These are phyloP conservation scores for Linderniella brevidens DNA, from an alignment of 257 asterid species.

Conservation along the genomic window DNA sequence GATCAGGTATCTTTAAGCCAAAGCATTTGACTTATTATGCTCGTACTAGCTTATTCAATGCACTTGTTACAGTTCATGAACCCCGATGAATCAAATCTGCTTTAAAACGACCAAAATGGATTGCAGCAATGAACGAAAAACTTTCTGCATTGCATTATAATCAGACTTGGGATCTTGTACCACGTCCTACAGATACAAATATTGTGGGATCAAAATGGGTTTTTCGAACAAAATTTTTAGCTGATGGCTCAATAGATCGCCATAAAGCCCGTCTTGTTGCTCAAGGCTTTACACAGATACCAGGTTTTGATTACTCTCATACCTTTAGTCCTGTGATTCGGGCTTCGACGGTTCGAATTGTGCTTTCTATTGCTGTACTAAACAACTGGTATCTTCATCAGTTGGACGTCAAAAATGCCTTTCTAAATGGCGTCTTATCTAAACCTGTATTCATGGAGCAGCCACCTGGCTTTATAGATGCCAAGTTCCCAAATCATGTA, in stretches of 20 bases:
- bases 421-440: neutral
- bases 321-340: constrained; percentile 4
- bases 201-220: constrained; percentile 11
- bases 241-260: constrained; percentile 6
- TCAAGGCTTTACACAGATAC: constrained; percentile 4
- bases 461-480: neutral
- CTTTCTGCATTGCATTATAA: neutral
- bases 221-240: constrained; percentile 1
- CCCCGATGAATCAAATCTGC: neutral
- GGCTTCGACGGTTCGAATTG: neutral
- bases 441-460: neutral
- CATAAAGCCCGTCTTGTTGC: neutral
- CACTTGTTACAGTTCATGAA: neutral
- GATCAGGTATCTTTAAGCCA: neutral
- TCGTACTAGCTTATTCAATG: neutral
- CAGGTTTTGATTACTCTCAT: constrained; percentile 3
- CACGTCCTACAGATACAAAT: constrained; percentile 3
- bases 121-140: neutral
- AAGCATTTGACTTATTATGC: neutral
- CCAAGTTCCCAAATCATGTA: neutral
- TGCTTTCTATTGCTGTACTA: neutral
- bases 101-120: neutral
- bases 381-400: neutral
- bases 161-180: constrained; percentile 4
- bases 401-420: neutral